These are phyloP conservation scores for Paxillus rubicundulus DNA, from an alignment of 768 basidiomycete genomes.

Conservation along the genomic window DNA sequence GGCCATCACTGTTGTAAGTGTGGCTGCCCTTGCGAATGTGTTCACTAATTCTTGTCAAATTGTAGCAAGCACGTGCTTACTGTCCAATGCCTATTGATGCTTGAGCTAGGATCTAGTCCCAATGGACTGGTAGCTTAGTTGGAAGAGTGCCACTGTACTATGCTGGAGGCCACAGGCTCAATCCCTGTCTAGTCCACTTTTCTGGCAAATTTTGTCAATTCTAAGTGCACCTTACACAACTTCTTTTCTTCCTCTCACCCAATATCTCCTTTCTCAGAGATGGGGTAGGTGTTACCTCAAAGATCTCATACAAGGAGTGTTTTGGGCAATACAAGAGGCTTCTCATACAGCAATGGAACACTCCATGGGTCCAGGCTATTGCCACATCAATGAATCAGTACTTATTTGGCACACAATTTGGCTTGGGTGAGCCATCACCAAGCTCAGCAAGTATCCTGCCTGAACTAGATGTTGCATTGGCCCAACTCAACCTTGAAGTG, in stretches of 20 bases:
- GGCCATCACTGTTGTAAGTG: not conserved
- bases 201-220: too few species aligned
- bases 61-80: too few species aligned
- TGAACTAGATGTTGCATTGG: not conserved
- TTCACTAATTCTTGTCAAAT: too few species aligned
- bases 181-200: too few species aligned
- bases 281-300: not conserved
- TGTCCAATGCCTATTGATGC: too few species aligned
- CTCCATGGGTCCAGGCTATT: not conserved
- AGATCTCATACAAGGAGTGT: not conserved
- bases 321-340: not conserved
- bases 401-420: not conserved
- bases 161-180: too few species aligned
- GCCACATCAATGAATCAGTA: not conserved
- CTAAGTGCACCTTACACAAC: not conserved
- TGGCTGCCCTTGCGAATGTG: not conserved
- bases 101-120: too few species aligned
- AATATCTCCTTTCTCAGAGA: not conserved
- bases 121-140: too few species aligned
- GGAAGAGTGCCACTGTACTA: too few species aligned
- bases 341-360: not conserved
- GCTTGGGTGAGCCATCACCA: not conserved
- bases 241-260: slow-evolving; percentile 2
- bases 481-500: not conserved
- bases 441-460: not conserved